phyloP scores from a whole-genome alignment of 352 stramenopile genomes.

The Phytophthora constricta region DNA sequence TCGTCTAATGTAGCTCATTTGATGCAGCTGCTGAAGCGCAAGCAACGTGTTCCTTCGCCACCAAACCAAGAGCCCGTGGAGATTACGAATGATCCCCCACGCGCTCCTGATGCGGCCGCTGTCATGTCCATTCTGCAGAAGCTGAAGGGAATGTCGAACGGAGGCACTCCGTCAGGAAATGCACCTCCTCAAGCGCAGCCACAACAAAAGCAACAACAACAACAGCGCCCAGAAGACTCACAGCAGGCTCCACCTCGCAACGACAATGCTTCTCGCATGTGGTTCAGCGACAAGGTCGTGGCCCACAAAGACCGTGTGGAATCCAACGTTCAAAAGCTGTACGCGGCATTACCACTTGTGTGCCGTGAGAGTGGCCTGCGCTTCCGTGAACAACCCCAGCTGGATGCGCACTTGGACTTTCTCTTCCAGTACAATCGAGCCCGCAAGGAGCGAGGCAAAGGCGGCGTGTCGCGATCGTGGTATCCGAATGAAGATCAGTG shows the following conservation, averaged over 20 bases:
- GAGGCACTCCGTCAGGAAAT: constrained; percentile 13
- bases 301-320: constrained; percentile 86
- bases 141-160: constrained; percentile 63
- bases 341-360: constrained; percentile 80
- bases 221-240: constrained; percentile 22
- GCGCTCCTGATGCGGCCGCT: constrained; percentile 63
- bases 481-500: constrained; percentile 86
- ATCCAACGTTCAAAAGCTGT: constrained; percentile 88
- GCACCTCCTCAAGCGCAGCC: constrained; percentile 19
- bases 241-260: constrained; percentile 24
- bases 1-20: constrained; percentile 83
- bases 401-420: constrained; percentile 87
- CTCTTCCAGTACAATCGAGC: constrained; percentile 88
- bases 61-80: constrained; percentile 40
- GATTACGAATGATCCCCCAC: constrained; percentile 68
- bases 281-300: constrained; percentile 86
- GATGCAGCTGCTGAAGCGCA: constrained; percentile 84
- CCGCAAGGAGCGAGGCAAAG: constrained; percentile 82
- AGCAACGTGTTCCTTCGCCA: constrained; percentile 45
- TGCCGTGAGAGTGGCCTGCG: constrained; percentile 82
- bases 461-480: constrained; percentile 83
- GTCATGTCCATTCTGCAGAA: constrained; percentile 91
- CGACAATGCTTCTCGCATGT: constrained; percentile 77
- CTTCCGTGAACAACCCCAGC: constrained; percentile 79
- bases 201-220: constrained; percentile 20